Evolutionary conservation across 2,329 filamentous ascomycete genomes (phyloP), one percentile per base, ranked within the genome.

Genomic region (Colletotrichum cereale): DNA sequence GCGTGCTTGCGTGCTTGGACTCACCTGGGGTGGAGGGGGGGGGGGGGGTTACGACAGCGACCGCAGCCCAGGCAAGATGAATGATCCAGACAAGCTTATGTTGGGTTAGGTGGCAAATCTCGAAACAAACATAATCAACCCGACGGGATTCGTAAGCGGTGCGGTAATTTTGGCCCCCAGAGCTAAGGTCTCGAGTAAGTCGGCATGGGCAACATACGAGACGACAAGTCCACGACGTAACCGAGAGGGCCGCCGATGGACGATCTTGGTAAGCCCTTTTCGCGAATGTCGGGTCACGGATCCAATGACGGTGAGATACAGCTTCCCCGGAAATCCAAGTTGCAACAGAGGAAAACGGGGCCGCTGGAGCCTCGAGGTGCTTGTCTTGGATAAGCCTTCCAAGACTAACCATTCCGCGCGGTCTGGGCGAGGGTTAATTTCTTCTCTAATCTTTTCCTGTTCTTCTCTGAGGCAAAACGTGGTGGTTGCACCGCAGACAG

Each of bases 231-330:
- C 36, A 42, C 38, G 47, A 55, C 52, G 58, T 44, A 71, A 65
- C 68, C 65, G 64, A 69, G 58, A 71, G 50, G 26, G 11, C 11
- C 18, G 42, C 21, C 42, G 58, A 71, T 16, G 47, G 47, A 31
- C 16, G 66, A 53, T 63, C 58, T 72, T 69, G 65, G 69, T 69
- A 64, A 68, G 53, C 47, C 60, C 66, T 69, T 61, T 40, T 62
- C 38, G 21, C 5, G 38, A n/a, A 29, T 36, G 47, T 53, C 31
- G 53, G 65, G 26, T 18, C 34, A 29, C 38, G 26, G 60, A 53
- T 29, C 69, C 65, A 69, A 69, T 69, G 53, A 40, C n/a, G 55
- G 44, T 34, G 24, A 40, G 16, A 47, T 16, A 40, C 53, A 38
- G 38, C 38, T 60, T 69, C 69, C 65, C 69, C 69, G 36, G 69